These are phyloP conservation scores for Monilinia fructigena DNA, from an alignment of 2,329 filamentous ascomycete species.

Conservation along the genomic window DNA sequence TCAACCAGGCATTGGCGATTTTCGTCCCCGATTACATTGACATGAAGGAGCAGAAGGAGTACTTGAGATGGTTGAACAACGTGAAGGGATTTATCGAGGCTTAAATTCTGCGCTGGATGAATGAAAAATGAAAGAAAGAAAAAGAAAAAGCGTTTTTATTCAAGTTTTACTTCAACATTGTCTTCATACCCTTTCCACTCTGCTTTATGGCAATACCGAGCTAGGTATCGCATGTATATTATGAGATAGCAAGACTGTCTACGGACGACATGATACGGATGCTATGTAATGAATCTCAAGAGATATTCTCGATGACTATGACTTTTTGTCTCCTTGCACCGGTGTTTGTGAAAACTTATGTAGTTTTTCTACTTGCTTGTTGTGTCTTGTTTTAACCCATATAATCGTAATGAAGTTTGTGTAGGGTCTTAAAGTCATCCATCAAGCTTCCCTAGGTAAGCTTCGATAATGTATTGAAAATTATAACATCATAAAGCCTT, in stretches of 20 bases:
- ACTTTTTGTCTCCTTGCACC: conserved; percentile 18
- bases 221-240: conserved; percentile 10
- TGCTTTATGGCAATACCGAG: neutral
- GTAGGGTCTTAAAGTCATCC: neutral
- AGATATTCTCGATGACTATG: conserved; percentile 4
- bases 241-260: conserved; percentile 17
- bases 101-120: conserved; percentile 41
- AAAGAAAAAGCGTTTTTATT: conserved; percentile 12
- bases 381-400: neutral
- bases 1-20: conserved; percentile 80
- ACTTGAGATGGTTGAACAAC: conserved; percentile 83
- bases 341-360: neutral
- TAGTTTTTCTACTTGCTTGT: neutral
- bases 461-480: neutral
- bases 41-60: conserved; percentile 98
- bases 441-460: neutral
- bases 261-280: conserved; percentile 12
- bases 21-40: conserved; percentile 97
- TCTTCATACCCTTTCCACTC: conserved; percentile 28
- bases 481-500: no score
- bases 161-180: conserved; percentile 30
- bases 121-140: neutral
- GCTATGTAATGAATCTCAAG: conserved; percentile 9
- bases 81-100: conserved; percentile 83
- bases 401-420: no score